Evolutionary conservation across 164 flowering plant species (phyloP).

Genomic region (Vitis cinerea): DNA sequence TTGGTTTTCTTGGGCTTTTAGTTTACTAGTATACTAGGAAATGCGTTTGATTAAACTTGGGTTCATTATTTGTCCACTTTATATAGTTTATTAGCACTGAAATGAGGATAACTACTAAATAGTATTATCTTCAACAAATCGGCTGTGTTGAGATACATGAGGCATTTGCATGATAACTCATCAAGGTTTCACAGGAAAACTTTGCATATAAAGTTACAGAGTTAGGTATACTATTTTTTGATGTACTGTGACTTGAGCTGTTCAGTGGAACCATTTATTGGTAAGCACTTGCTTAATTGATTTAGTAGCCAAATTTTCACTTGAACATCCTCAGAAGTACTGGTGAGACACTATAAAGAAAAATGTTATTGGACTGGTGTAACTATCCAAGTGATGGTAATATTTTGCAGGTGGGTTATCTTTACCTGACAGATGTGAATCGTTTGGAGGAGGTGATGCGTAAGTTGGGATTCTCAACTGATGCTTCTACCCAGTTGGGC

Average conservation of each 20-base stretch:
- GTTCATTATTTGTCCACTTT: no score
- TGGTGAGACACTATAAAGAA: neutral
- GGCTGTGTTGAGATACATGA: neutral
- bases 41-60: no score
- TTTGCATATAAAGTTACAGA: neutral
- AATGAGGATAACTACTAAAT: neutral
- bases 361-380: conserved; percentile 2
- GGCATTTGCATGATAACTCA: neutral
- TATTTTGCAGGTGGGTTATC: conserved; percentile 68
- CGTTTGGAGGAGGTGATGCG: conserved; percentile 79
- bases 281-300: neutral
- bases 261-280: neutral
- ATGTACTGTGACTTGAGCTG: neutral
- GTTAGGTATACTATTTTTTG: neutral
- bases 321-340: neutral
- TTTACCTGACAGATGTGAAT: conserved; percentile 66
- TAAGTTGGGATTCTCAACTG: conserved; percentile 72
- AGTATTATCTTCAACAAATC: no score
- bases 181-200: neutral
- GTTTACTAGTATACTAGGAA: no score
- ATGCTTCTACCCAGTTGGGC: conserved; percentile 41
- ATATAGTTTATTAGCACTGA: neutral
- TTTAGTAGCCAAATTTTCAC: neutral
- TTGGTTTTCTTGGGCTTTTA: neutral
- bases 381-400: neutral